phyloP scores from a whole-genome alignment of 768 basidiomycete species.

The Brasilioporus rufonigricans region DNA sequence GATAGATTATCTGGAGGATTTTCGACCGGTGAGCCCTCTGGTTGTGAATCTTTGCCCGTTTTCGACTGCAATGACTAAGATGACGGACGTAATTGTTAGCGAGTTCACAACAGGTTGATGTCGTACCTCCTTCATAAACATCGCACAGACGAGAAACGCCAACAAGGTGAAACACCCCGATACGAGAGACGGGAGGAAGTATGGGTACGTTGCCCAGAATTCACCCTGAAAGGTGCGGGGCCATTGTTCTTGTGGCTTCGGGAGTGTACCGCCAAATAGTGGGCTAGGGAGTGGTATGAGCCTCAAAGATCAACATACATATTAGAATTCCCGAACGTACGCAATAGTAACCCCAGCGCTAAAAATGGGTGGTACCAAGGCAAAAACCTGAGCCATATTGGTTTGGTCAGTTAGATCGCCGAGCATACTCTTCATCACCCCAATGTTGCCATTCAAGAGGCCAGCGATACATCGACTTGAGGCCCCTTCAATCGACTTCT shows the following conservation, averaged over 20 bases:
- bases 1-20: no score
- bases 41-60: no score
- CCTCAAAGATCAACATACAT: background rate
- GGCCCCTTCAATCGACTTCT: background rate
- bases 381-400: background rate
- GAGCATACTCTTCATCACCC: no score
- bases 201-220: conserved; percentile 37
- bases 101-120: no score
- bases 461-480: conserved; percentile 37
- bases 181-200: conserved; percentile 35
- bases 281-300: conserved; percentile 37
- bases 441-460: no score
- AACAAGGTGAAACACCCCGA: conserved; percentile 6
- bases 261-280: conserved; percentile 55
- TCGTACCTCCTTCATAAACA: no score
- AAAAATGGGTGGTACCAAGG: background rate
- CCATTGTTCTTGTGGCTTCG: conserved; percentile 54
- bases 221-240: conserved; percentile 43
- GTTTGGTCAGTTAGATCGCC: background rate
- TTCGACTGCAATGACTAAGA: no score
- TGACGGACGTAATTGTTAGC: background rate
- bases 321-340: background rate
- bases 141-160: no score
- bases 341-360: background rate
- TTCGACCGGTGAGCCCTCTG: no score